Evolutionary conservation across 2,329 filamentous ascomycete species (phyloP).

Genomic region (Apiospora kogelbergensis): DNA sequence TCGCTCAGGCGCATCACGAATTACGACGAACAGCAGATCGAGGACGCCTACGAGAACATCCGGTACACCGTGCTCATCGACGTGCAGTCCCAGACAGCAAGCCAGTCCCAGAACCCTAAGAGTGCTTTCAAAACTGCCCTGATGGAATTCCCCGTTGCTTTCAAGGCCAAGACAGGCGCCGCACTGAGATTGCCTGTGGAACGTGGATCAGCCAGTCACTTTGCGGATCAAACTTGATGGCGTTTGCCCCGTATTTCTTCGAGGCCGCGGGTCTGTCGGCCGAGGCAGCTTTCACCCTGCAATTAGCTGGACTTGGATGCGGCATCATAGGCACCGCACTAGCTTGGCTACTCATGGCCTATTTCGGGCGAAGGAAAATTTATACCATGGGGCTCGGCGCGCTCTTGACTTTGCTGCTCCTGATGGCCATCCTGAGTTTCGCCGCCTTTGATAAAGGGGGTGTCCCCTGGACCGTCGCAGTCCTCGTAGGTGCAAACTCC

Average conservation of each 20-base stretch:
- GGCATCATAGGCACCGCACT: slow-evolving; percentile 12
- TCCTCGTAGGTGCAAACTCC: slow-evolving; percentile 9
- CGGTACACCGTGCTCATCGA: slow-evolving; percentile 37
- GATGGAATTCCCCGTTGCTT: slow-evolving; percentile 36
- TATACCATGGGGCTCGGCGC: slow-evolving; percentile 14
- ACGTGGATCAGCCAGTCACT: slow-evolving; percentile 25
- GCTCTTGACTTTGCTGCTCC: slow-evolving; percentile 9
- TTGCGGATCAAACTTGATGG: slow-evolving; percentile 23
- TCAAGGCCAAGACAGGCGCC: slow-evolving; percentile 32
- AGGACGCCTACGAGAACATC: slow-evolving; percentile 29
- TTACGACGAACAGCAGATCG: slow-evolving; percentile 14
- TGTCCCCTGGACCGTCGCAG: slow-evolving; percentile 11
- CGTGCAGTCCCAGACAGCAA: neutral
- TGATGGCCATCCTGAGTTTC: slow-evolving; percentile 13
- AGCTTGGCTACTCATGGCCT: slow-evolving; percentile 15
- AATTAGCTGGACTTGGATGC: slow-evolving; percentile 7
- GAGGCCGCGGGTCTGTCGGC: slow-evolving; percentile 24
- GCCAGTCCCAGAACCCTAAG: neutral
- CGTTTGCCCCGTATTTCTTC: slow-evolving; percentile 32
- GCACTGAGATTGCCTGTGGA: slow-evolving; percentile 31
- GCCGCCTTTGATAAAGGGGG: neutral
- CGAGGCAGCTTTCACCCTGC: slow-evolving; percentile 12
- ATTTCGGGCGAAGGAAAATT: slow-evolving; percentile 14
- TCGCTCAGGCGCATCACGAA: slow-evolving; percentile 29
- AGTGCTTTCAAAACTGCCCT: slow-evolving; percentile 14